phyloP scores from a whole-genome alignment of 2,329 filamentous ascomycete species.

The Sarocladium strictum region DNA sequence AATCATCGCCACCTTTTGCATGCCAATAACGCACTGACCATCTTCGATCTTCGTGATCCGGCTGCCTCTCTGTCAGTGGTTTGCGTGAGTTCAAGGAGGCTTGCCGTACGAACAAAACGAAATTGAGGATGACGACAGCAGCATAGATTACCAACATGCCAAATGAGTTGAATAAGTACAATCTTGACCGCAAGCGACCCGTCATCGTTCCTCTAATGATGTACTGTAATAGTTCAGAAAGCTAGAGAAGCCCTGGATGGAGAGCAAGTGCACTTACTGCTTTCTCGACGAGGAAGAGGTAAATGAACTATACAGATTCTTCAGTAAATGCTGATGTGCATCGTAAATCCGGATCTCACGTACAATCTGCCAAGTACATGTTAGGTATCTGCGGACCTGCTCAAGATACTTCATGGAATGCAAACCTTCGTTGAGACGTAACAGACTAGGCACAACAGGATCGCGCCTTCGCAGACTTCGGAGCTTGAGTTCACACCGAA shows the following conservation, averaged over 20 bases:
- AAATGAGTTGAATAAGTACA: slow-evolving; percentile 57
- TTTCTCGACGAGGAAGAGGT: slow-evolving; percentile 59
- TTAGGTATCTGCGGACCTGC: background rate
- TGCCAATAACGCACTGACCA: slow-evolving; percentile 55
- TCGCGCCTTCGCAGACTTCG: slow-evolving; percentile 49
- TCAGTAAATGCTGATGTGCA: background rate
- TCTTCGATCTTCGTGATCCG: slow-evolving; percentile 51
- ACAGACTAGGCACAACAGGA: slow-evolving; percentile 54
- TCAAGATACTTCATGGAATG: background rate
- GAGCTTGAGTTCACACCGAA: slow-evolving; percentile 48
- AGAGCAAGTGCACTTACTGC: slow-evolving; percentile 43
- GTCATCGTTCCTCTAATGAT: slow-evolving; percentile 51
- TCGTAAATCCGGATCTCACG: background rate
- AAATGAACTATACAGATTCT: slow-evolving; percentile 38
- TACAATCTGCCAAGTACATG: background rate
- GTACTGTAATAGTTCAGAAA: slow-evolving; percentile 30
- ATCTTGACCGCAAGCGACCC: slow-evolving; percentile 45
- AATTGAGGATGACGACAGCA: slow-evolving; percentile 50
- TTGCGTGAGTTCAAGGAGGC: background rate
- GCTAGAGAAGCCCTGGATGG: background rate
- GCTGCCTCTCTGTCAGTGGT: slow-evolving; percentile 23
- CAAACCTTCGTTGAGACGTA: slow-evolving; percentile 58
- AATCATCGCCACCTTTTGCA: slow-evolving; percentile 52
- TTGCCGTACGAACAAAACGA: slow-evolving; percentile 46
- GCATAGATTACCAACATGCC: slow-evolving; percentile 44